A percentile compares a stretch with the other conserved stretches of the same genome.
These are phyloP conservation scores for Fraxinus quadrangulata DNA, from an alignment of 257 asterid genomes.

Conservation along the genomic window DNA sequence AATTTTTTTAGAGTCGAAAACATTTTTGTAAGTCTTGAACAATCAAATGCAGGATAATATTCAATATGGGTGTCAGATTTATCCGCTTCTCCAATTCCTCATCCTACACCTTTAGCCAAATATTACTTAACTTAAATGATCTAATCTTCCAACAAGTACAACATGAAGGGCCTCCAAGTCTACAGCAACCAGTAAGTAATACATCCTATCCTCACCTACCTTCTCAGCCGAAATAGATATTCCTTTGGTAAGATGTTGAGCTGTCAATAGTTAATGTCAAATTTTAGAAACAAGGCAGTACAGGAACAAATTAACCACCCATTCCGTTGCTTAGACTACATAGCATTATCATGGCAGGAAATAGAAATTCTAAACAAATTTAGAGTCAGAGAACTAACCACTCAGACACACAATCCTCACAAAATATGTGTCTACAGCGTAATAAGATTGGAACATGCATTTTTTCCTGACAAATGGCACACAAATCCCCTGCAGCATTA, in stretches of 20 bases:
- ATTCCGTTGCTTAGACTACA: slow-evolving; percentile 2
- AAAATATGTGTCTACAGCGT: slow-evolving; percentile 83
- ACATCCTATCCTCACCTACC: neutral
- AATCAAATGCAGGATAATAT: neutral
- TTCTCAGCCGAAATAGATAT: neutral
- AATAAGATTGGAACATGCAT: slow-evolving; percentile 80
- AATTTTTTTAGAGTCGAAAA: neutral
- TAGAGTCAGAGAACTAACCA: slow-evolving; percentile 51
- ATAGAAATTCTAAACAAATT: neutral
- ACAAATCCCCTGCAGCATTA: slow-evolving; percentile 73
- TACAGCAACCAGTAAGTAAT: neutral
- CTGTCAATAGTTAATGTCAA: neutral
- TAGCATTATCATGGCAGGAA: slow-evolving; percentile 7
- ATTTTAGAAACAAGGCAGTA: slow-evolving; percentile 4
- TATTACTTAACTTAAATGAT: neutral
- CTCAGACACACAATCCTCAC: slow-evolving; percentile 88
- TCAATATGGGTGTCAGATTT: neutral
- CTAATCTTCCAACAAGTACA: neutral
- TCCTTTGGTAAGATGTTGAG: neutral
- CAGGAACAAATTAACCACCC: neutral
- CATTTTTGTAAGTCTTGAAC: neutral
- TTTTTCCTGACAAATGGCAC: slow-evolving; percentile 93
- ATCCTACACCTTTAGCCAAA: neutral
- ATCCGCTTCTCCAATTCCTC: neutral
- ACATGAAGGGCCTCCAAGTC: neutral